Percentiles rank a stretch among this genome's conserved stretches.
Evolutionary conservation across 164 flowering plant genomes (phyloP).

Genomic region (Euptelea pleiosperma): DNA sequence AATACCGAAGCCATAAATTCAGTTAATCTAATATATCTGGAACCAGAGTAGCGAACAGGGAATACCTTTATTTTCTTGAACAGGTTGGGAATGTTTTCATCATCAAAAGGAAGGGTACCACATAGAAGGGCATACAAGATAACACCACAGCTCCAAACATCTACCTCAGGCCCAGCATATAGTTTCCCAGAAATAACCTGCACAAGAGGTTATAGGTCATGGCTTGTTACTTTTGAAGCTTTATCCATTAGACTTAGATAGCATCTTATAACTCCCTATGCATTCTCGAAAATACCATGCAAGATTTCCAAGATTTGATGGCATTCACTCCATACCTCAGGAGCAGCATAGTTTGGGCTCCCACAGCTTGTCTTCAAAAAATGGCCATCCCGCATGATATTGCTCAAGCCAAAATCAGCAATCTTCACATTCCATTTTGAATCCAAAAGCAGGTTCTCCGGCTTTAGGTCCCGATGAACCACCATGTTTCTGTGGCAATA

Average conservation of each 20-base stretch:
- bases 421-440: constrained; percentile 39
- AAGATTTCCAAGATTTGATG: background rate
- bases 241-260: background rate
- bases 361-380: constrained; percentile 47
- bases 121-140: constrained; percentile 47
- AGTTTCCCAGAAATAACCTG: constrained; percentile 39
- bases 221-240: constrained; percentile 5
- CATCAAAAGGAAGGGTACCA: constrained; percentile 50
- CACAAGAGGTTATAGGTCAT: constrained; percentile 1
- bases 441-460: constrained; percentile 44
- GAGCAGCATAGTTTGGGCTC: constrained; percentile 51
- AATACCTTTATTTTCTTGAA: constrained; percentile 43
- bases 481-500: constrained; percentile 48
- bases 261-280: background rate
- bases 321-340: constrained; percentile 34
- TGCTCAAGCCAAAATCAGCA: constrained; percentile 48
- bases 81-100: constrained; percentile 41
- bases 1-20: background rate
- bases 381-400: constrained; percentile 43
- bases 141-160: constrained; percentile 52
- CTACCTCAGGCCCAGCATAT: constrained; percentile 44
- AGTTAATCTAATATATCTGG: background rate
- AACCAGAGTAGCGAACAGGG: background rate
- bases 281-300: background rate
- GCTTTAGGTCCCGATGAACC: constrained; percentile 50